Evolutionary conservation across 1,284 basidiomycete species (phyloP).

Genomic region (Rhodotorula sp.): DNA sequence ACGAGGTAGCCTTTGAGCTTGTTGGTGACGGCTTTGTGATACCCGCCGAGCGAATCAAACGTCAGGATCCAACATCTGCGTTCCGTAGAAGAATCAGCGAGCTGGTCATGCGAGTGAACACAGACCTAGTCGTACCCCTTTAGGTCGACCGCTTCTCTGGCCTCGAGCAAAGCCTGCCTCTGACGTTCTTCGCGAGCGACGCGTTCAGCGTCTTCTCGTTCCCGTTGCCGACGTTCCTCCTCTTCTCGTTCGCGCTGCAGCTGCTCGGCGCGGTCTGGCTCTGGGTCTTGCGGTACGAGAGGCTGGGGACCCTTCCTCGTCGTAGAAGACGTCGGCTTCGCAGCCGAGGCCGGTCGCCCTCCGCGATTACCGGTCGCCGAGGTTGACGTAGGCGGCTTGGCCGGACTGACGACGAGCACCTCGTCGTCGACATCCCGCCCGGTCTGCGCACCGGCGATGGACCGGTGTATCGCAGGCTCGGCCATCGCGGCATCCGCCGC

Average conservation of each 20-base stretch:
- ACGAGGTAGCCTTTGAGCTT: conserved; percentile 67
- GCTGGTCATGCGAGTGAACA: too few species aligned
- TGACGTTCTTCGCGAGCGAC: background rate
- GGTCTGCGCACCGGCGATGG: too few species aligned
- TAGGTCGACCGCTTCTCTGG: too few species aligned
- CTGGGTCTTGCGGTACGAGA: conserved; percentile 1
- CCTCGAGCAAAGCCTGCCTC: background rate
- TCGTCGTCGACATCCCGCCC: background rate
- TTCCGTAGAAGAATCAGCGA: too few species aligned
- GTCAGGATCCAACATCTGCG: conserved; percentile 71
- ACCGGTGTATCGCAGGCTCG: too few species aligned
- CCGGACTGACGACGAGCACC: background rate
- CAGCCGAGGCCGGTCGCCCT: too few species aligned
- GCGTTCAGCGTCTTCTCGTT: background rate
- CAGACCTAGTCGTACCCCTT: too few species aligned
- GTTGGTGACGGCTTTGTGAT: conserved; percentile 64
- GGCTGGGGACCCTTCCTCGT: background rate
- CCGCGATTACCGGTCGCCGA: background rate
- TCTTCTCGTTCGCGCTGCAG: background rate
- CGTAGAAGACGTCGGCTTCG: background rate
- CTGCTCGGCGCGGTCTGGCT: background rate
- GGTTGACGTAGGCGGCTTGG: background rate
- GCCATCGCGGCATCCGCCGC: too few species aligned
- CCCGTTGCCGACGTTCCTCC: background rate
- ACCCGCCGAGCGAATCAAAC: conserved; percentile 77